Evolutionary conservation across 2,329 filamentous ascomycete genomes (phyloP).

Genomic region (Eutypella sp.): DNA sequence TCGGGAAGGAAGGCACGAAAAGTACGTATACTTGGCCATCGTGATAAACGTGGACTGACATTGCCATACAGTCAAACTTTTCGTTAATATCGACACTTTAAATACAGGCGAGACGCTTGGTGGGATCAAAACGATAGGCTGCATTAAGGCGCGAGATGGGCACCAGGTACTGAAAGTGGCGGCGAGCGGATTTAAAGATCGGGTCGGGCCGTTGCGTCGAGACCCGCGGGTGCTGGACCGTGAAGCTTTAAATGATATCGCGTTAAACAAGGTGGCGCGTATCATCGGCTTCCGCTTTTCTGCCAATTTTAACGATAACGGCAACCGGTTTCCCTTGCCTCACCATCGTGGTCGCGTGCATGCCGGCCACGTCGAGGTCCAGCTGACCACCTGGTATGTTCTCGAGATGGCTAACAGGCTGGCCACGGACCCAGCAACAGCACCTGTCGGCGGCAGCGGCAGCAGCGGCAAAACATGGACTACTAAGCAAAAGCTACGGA

Average conservation of each 20-base stretch:
- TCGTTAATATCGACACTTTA: conserved; percentile 2
- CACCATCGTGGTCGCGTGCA: conserved; percentile 16
- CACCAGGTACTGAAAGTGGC: conserved; percentile 14
- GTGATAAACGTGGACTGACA: background rate
- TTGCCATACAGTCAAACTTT: background rate
- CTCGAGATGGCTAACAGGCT: conserved; percentile 1
- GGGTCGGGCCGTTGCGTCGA: conserved; percentile 5
- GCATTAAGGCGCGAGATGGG: conserved; percentile 9
- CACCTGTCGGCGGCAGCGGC: background rate
- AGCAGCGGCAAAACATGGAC: too few species aligned
- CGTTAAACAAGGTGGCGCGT: conserved; percentile 11
- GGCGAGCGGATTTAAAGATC: conserved; percentile 12
- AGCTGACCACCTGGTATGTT: conserved; percentile 14
- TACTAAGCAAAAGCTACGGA: conserved; percentile 8
- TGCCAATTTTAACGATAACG: conserved; percentile 13
- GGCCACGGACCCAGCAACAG: too few species aligned
- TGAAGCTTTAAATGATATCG: conserved; percentile 13
- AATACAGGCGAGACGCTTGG: conserved; percentile 13
- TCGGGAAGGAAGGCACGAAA: background rate
- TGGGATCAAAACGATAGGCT: conserved; percentile 16
- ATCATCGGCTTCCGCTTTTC: conserved; percentile 16
- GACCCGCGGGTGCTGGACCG: conserved; percentile 12
- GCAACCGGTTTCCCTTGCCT: background rate
- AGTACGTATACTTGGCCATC: too few species aligned
- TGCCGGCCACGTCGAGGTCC: conserved; percentile 21